Evolutionary conservation across 176 grass and related monocot genomes (phyloP), one percentile per base, ranked within the genome.

Genomic region (Carex pumila): DNA sequence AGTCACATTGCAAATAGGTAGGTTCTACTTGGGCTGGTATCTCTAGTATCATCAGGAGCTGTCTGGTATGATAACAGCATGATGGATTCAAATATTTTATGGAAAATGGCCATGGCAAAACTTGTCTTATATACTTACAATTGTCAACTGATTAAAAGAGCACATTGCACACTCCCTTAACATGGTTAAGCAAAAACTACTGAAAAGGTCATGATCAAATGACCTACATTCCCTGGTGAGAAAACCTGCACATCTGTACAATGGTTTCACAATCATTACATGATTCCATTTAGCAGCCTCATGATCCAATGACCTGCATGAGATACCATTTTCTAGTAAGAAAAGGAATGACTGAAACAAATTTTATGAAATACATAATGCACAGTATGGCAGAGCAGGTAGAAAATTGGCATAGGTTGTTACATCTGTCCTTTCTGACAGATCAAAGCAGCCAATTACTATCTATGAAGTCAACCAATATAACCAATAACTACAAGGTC

Each of bases 231-330:
- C 85, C 0, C 86, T 53, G 25, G 62, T 70, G 57, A 98, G 63
- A 82, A 91, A 93, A 77, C 72, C 3, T 10, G 89, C 86, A 84
- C 95, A 94, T 12, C 84, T 89, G 75, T 82, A 89, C 79, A 94
- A 53, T 17, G 88, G 71, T 72, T 86, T 90, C 58, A 87, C 70
- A 83, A 98, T 79, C 63, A 80, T 85, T 19, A 17, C 61, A 2
- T 63, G 69, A 57, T 91, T 91, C 63, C 85, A 90, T 69, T 11
- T 94, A 25, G 81, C 43, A 25, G 60, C 61, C 12, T 89, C 89
- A 15, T 87, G 57, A 58, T 89, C 45, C 61, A 86, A 69, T 70
- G 91, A 84, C 64, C 92, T 25, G 25, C 25, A 25, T 25, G 25
- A 25, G 25, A 25, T 25, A 25, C 25, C 0, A 25, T 25, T 25